Evolutionary conservation across 1,284 basidiomycete genomes (phyloP).

Genomic region (Ceratobasidium sp.): DNA sequence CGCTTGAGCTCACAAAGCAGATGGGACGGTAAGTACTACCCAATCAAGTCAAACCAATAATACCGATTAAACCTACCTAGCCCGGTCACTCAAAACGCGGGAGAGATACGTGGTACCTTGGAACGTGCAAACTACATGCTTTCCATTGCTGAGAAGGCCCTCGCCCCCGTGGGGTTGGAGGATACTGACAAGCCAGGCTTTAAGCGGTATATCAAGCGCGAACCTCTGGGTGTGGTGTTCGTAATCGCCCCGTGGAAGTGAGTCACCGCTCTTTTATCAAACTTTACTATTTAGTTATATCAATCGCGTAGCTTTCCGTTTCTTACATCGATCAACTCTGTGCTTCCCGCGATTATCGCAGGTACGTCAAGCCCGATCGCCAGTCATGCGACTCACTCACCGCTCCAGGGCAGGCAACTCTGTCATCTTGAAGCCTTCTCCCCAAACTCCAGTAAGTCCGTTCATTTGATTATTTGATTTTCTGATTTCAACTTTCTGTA

Average conservation of each 20-base stretch:
- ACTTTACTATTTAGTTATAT: conserved; percentile 43
- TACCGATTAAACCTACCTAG: conserved; percentile 55
- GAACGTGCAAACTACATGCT: conserved; percentile 87
- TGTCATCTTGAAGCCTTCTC: conserved; percentile 92
- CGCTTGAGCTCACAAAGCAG: conserved; percentile 77
- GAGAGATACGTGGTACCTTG: conserved; percentile 84
- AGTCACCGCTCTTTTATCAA: conserved; percentile 50
- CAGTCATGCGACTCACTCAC: conserved; percentile 32
- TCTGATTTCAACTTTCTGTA: conserved; percentile 20
- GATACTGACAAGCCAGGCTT: conserved; percentile 86
- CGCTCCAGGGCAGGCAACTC: conserved; percentile 70
- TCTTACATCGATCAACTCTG: conserved; percentile 87
- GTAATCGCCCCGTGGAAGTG: conserved; percentile 93
- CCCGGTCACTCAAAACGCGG: conserved; percentile 77
- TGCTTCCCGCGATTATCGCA: conserved; percentile 87
- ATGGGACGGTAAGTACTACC: conserved; percentile 73
- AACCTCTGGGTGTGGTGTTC: conserved; percentile 88
- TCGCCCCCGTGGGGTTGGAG: conserved; percentile 78
- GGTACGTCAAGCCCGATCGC: conserved; percentile 44
- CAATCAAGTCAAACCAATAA: background rate
- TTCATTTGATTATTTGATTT: conserved; percentile 1
- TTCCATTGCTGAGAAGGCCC: conserved; percentile 78
- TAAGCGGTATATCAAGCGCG: conserved; percentile 81
- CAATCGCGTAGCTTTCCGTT: conserved; percentile 77
- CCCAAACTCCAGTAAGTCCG: conserved; percentile 77